Base-by-base conservation (phyloP, 139 green algal species). In the Chara braunii region DNA sequence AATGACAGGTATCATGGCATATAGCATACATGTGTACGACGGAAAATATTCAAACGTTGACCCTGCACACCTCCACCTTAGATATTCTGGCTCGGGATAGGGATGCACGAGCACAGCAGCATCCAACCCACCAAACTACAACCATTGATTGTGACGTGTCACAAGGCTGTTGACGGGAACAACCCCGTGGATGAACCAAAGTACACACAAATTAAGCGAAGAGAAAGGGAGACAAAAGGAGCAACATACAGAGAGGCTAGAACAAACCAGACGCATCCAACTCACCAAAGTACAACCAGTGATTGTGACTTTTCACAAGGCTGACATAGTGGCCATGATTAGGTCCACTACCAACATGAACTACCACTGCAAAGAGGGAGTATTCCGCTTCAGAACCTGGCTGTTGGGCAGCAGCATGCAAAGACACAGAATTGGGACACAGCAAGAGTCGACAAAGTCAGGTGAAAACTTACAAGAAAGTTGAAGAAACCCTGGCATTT, bases 281-380 rank as follows among this genome's bases (percentile, higher is more conserved):
- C 11, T 11, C 1, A 60, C 44, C 42, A 60, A 60, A 95, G 59
- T 87, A 88, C 54, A 95, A 79, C 90, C 90, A 95, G 36, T 89
- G 77, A 50, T 66, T 75, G 55, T 85, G 74, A 37, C 67, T 88
- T 79, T 96, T 95, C 53, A 95, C 85, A 3, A 96, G 75, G 30
- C 76, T 85, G 22, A 98, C 89, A 72, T 98, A 98, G 76, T 98
- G 92, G 6, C 92, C 91, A 72, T 98, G 92, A 72, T 97, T 94
- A 7, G 86, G 85, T 4, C 90, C 87, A 34, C 78, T 87, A 31
- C 92, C 92, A 30, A 97, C 87, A 72, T 99, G 92, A 55, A 99
- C 90, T 26, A 99, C 90, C 7, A 97, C 89, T 1, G 81, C 91
- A 60, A 88, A 87, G 18, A 99, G 80, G 4, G 73, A 75, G 83